Base-by-base conservation (phyloP, 139 green algal genomes). In the Raphidocelis subcapitata region DNA sequence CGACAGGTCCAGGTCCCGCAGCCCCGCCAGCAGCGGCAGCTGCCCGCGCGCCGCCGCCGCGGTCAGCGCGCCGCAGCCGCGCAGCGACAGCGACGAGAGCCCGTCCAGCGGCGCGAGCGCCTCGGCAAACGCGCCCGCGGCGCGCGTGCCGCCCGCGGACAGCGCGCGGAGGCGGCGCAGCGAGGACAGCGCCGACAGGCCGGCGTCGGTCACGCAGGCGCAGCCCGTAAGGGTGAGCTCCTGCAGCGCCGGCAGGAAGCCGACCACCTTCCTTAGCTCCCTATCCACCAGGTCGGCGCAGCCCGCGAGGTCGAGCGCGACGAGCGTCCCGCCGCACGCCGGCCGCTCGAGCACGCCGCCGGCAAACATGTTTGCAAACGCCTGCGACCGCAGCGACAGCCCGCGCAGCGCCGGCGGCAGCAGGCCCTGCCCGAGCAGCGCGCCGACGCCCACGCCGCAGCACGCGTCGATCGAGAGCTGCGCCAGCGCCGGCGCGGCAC, bases 1-100 rank as follows among this genome's bases (percentile, higher is more conserved):
- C 23, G 70, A 63, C 47, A 77, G 10, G 37, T 77, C 70, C 33
- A 77, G 28, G 24, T 65, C 70, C 24, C 62, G 32, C 70, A 77
- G 31, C 18, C 29, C 47, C 16, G 70, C 31, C 1, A 65, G 35
- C 46, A 37, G 10, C 55, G 24, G n/a, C 26, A 23, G 29, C 47
- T 70, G 47, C 37, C 41, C 20, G 28, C 24, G 31, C 35, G 70
- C 44, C 21, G 46, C 70, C 20, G 60, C 70, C 33, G 69, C 70
- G 1, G 61, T 63, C 46, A 77, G 3, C 47, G 31, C 8, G n/a
- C 49, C 37, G n/a, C 70, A 77, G 24, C 61, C 70, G 32, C 36
- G 61, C 32, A 70, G 32, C 10, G 2, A 35, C 46, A 77, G 61
- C 33, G 37, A 61, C 1, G 21, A 37, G 10, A 77, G 49, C 29